phyloP scores from a whole-genome alignment of 2,329 filamentous ascomycete species.

The Aspergillus transmontanensis region DNA sequence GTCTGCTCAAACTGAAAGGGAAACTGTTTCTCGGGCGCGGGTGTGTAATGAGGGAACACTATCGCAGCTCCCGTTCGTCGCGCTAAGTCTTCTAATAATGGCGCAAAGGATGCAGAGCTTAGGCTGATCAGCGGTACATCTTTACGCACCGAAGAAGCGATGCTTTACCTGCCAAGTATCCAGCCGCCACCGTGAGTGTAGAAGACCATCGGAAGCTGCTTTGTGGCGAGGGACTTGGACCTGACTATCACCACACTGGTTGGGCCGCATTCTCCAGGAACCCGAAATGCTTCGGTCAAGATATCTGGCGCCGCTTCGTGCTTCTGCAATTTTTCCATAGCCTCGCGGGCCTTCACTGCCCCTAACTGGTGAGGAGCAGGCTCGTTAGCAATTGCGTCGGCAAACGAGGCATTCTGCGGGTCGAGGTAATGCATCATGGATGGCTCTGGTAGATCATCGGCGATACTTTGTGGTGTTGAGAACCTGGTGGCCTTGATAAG shows the following conservation, averaged over 20 bases:
- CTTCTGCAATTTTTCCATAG: not conserved
- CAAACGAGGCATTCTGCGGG: too few relatives aligned
- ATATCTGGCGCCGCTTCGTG: not conserved
- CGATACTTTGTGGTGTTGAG: too few relatives aligned
- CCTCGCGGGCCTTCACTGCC: not conserved
- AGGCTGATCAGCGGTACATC: too few relatives aligned
- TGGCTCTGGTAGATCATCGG: too few relatives aligned
- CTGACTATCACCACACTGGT: not conserved
- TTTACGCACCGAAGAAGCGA: not conserved
- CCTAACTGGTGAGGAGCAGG: too few relatives aligned
- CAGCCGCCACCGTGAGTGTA: conserved; percentile 18
- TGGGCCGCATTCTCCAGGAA: too few relatives aligned
- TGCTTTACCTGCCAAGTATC: conserved; percentile 16
- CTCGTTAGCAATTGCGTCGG: too few relatives aligned
- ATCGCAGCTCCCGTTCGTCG: conserved; percentile 9
- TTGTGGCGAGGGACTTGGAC: not conserved
- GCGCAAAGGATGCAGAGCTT: not conserved
- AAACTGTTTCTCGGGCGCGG: conserved; percentile 13
- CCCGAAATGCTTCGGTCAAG: too few relatives aligned
- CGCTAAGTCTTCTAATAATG: conserved; percentile 13
- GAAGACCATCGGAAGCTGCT: conserved; percentile 11
- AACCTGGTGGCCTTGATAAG: too few relatives aligned
- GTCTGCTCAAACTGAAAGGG: conserved; percentile 15
- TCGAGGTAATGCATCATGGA: too few relatives aligned
- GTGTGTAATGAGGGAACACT: conserved; percentile 13